Evolutionary conservation across 2,329 filamentous ascomycete genomes (phyloP), one percentile per base, ranked within the genome.

Genomic region (Pseudocercospora fijiensis): DNA sequence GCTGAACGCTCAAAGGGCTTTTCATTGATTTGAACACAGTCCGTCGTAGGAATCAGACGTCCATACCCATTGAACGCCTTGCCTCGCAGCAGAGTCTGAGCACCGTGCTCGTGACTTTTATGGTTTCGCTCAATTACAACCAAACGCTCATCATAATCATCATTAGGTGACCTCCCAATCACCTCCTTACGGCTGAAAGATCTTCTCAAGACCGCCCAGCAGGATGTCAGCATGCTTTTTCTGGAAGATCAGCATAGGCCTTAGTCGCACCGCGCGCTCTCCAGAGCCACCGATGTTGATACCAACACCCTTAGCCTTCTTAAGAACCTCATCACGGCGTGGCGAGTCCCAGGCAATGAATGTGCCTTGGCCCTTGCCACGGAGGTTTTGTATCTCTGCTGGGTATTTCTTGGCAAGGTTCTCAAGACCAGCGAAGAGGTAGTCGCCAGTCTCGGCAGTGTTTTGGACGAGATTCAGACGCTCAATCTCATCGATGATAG

Each of bases 161-260:
- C 58, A 52, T 51, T 60, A 58, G 49, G 61, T 16, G 2, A 16
- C 26, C 27, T 7, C 24, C 37, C 9, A 41, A 41, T 13, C 43
- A 13, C 18, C 18, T 18, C 4, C 43, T 69, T 57, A 75, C 49
- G 72, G 72, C 64, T 69, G 67, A 58, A 76, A 65, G 43, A 76
- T 67, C 70, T 74, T 76, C 70, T 76, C 73, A 49, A 76, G 60
- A 30, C 64, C 70, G 41, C 74, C 91, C 56, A 96, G 78, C 71
- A 97, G 81, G 65, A 96, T 87, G 79, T 96, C 91, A 22, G 90
- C 93, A 78, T 98, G 94, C 76, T 90, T 86, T 84, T 92, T 86
- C 86, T 96, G 90, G 83, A 97, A 95, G 74, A 93, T 88, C 71
- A 97, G 80, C 93, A 96, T 96, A 49, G 92, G 93, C 72, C 92